phyloP scores from a whole-genome alignment of 345 rosid species.

The Aquilaria yunnanensis region DNA sequence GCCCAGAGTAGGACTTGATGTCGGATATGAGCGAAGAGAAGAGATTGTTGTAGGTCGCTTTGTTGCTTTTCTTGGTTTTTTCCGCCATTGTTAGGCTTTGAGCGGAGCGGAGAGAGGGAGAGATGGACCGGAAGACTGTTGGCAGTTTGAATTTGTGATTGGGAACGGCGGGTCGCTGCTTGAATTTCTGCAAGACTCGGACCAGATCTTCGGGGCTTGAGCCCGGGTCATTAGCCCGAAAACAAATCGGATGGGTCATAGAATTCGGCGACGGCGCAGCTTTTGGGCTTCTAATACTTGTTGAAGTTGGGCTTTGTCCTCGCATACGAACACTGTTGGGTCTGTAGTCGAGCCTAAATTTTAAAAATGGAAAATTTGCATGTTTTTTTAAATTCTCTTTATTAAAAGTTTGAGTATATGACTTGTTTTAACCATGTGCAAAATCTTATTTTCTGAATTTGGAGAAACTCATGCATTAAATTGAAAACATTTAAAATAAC shows the following conservation, averaged over 20 bases:
- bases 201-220: background rate
- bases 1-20: constrained; percentile 74
- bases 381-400: too few relatives aligned
- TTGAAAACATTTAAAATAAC: too few relatives aligned
- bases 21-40: constrained; percentile 70
- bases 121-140: background rate
- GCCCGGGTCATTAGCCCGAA: background rate
- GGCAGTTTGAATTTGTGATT: constrained; percentile 7
- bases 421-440: too few relatives aligned
- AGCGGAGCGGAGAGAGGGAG: background rate
- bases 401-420: too few relatives aligned
- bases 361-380: too few relatives aligned
- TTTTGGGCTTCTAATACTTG: background rate
- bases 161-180: background rate
- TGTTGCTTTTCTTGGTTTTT: constrained; percentile 15
- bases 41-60: constrained; percentile 30
- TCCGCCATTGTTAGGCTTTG: constrained; percentile 1
- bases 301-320: too few relatives aligned
- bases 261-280: background rate
- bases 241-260: background rate
- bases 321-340: too few relatives aligned
- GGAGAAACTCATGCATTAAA: too few relatives aligned
- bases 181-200: background rate
- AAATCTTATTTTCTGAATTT: too few relatives aligned
- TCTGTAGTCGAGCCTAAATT: too few relatives aligned